Conservation (phyloP, 2,329 filamentous ascomycete species). For the Fusarium falciforme region DNA sequence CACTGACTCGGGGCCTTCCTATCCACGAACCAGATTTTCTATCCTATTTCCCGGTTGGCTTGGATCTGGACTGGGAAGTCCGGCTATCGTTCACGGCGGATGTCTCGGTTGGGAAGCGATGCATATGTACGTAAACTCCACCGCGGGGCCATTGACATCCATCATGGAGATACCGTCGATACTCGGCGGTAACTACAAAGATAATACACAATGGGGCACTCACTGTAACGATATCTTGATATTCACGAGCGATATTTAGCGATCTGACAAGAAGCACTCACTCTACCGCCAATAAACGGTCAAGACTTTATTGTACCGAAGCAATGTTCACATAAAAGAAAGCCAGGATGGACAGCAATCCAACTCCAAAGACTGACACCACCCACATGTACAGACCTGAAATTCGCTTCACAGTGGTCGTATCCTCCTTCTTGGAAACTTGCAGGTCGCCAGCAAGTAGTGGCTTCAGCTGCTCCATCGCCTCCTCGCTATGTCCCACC, state of each 20-base stretch:
- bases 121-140: background rate
- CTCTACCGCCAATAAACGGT: background rate
- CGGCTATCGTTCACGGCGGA: background rate
- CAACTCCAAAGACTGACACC: background rate
- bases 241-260: too few relatives aligned
- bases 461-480: background rate
- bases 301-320: background rate
- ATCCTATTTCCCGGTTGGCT: background rate
- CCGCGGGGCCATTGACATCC: background rate
- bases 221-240: too few relatives aligned
- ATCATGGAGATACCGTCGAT: background rate
- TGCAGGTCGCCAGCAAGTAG: background rate
- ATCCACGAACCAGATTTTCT: background rate
- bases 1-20: background rate
- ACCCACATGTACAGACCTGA: background rate
- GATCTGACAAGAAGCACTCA: too few relatives aligned
- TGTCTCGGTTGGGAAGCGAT: background rate
- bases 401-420: background rate
- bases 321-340: background rate
- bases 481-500: background rate
- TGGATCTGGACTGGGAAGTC: background rate
- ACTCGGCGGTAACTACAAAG: background rate
- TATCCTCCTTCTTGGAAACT: background rate
- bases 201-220: background rate
- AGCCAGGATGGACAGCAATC: background rate